Conservation (phyloP, 768 basidiomycete species). For the Calocera viscosa region DNA sequence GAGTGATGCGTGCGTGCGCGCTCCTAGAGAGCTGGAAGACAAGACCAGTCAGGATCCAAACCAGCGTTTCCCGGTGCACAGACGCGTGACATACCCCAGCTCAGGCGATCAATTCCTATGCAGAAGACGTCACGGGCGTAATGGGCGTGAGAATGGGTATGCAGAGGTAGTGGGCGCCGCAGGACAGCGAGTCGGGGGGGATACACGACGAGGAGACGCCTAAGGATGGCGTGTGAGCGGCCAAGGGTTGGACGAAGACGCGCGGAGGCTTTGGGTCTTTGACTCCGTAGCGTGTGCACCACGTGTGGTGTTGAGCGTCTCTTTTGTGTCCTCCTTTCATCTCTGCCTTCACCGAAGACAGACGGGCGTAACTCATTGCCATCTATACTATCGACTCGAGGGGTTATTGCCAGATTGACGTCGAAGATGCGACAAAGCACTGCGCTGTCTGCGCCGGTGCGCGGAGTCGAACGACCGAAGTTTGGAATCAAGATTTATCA, state of each 20-base stretch:
- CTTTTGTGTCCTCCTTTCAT: not conserved
- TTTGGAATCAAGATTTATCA: no score
- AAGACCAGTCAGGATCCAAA: slow-evolving; percentile 1
- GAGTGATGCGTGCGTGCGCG: not conserved
- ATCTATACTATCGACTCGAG: no score
- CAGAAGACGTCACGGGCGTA: not conserved
- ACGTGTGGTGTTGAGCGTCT: not conserved
- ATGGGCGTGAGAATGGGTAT: not conserved
- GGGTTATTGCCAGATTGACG: no score
- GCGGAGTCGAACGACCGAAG: no score
- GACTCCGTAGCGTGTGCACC: not conserved
- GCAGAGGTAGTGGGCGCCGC: not conserved
- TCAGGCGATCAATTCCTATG: not conserved
- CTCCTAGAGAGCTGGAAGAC: not conserved
- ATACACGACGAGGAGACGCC: not conserved
- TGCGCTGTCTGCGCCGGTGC: no score
- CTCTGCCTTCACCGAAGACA: not conserved
- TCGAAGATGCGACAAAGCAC: no score
- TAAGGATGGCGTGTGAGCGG: not conserved
- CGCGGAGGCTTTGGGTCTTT: slow-evolving; percentile 6
- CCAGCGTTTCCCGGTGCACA: not conserved
- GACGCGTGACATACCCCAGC: not conserved
- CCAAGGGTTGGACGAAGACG: not conserved
- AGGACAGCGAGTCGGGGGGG: not conserved
- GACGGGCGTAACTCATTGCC: not conserved